These are phyloP conservation scores for Penicillium ucsense DNA, from an alignment of 495 filamentous ascomycete species.

Conservation along the genomic window DNA sequence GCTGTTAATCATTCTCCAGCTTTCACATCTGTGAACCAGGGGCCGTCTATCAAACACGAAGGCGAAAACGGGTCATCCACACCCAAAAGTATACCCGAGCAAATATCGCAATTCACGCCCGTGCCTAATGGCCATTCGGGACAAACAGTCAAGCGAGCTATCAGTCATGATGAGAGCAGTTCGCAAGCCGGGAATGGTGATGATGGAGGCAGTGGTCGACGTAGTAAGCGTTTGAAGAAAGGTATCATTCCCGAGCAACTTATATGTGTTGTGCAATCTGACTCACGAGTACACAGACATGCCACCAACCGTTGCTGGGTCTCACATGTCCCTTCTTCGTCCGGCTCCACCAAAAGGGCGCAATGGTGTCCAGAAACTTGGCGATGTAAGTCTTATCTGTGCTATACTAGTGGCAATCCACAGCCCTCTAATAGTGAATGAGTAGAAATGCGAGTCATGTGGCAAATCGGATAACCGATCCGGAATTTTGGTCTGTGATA, in stretches of 20 bases:
- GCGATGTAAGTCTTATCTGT: slow-evolving; percentile 52
- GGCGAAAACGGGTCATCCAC: slow-evolving; percentile 37
- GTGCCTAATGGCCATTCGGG: slow-evolving; percentile 48
- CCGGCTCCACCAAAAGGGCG: slow-evolving; percentile 64
- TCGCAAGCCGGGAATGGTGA: slow-evolving; percentile 53
- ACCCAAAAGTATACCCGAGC: slow-evolving; percentile 31
- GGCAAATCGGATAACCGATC: slow-evolving; percentile 66
- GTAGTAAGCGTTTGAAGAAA: slow-evolving; percentile 91
- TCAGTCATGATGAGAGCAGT: slow-evolving; percentile 70
- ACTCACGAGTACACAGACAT: slow-evolving; percentile 46
- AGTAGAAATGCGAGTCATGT: slow-evolving; percentile 78
- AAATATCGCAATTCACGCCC: slow-evolving; percentile 28
- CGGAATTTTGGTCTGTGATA: slow-evolving; percentile 77
- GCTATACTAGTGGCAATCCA: neutral
- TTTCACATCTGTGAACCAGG: slow-evolving; percentile 45
- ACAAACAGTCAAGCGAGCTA: slow-evolving; percentile 67
- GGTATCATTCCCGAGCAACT: slow-evolving; percentile 39
- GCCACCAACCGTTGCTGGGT: slow-evolving; percentile 84
- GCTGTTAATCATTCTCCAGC: slow-evolving; percentile 54
- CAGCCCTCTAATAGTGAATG: slow-evolving; percentile 3
- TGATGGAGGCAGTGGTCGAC: slow-evolving; percentile 61
- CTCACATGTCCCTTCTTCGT: slow-evolving; percentile 90
- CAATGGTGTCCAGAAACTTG: slow-evolving; percentile 56
- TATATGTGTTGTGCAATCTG: too few species aligned
- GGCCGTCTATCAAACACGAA: slow-evolving; percentile 39